Base-by-base conservation (phyloP, 805 yeast genomes). In the Komagataella pseudopastoris region DNA sequence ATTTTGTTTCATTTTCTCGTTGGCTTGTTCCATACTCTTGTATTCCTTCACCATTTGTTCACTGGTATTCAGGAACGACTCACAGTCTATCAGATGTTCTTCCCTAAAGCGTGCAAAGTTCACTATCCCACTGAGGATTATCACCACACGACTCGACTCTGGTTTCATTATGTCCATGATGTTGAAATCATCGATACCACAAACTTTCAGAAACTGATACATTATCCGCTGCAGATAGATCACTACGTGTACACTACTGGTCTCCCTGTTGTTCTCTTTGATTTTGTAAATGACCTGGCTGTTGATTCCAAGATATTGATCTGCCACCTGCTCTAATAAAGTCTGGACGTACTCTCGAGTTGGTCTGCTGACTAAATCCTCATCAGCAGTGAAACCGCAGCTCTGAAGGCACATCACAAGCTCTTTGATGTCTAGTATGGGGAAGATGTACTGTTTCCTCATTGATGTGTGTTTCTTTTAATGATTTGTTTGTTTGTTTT, bases 101-200 rank as follows among this genome's bases (percentile, higher is more conserved):
- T 87, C 95, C 56, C 95, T 74, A 60, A 85, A 88, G 52, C 91
- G 69, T 1, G 95, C 95, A 71, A 79, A 89, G 62, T 89, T 89
- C 20, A 88, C 85, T 49, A 88, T 80, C 0, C 93, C 93, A 61
- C 95, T 87, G 23, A 88, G 64, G 18, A 88, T 71, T 48, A 91
- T 69, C 55, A 80, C 69, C 1, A 79, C 71, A 53, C 95, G 70
- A 44, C 63, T 65, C 0, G 85, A 70, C n/a, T 88, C 96, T 0
- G 96, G 96, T 56, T 80, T 80, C 53, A 78, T 71, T 30, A 89
- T 69, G 66, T 89, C 96, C 67, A 77, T 71, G 50, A 88, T 70
- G 46, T 81, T 76, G 60, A 88, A 85, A 63, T 89, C 96, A 52
- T 78, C 72, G 2, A 89, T 77, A 0, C 96, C 96, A 60, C 91